Base-by-base conservation (phyloP, 768 basidiomycete genomes). In the Leccinum ochraceum region DNA sequence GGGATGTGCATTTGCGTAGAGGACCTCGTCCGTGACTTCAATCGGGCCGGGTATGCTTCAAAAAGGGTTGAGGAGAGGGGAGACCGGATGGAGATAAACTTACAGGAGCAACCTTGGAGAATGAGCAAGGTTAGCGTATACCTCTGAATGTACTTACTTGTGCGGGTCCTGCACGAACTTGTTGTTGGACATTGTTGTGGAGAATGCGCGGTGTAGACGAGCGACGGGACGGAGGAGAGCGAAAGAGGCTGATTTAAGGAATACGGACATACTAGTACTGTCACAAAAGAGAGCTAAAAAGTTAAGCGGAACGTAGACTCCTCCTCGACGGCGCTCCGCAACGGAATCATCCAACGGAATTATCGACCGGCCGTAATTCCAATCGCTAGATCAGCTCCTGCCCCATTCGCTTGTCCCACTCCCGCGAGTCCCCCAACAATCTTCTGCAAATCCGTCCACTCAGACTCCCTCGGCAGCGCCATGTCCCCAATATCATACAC, bases 401-500 rank as follows among this genome's bases (percentile, higher is more conserved):
- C 60, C n/a, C 78, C 81, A 50, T 75, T 78, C 51, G 71, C 53
- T 53, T 78, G 76, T 7, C 73, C 85, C 42, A 85, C 86, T 13
- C 83, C 82, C 20, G 67, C 67, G 64, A 95, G 82, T 2, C 20
- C 89, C n/a, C n/a, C 83, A 10, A 98, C 71, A 9, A 88, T 91
- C 80, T 90, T 90, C 74, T 96, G 93, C 80, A 98, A 74, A 63
- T 97, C 94, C 3, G 86, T 84, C 96, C 96, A 98, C 74, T 98
- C 96, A 6, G 85, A 82, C 75, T 98, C 96, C 59, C 92, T 78
- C 1, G 95, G 92, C 24, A 91, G 80, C 1, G 86, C 90, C 81
- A 92, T 86, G 68, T 98, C 95, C 11, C 95, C 94, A 63, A 98
- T 86, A 71, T 98, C 96, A 71, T 96, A 98, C 37, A 99, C 83